Conservation (phyloP, 2,329 filamentous ascomycete genomes). For the Fusarium tricinctum region DNA sequence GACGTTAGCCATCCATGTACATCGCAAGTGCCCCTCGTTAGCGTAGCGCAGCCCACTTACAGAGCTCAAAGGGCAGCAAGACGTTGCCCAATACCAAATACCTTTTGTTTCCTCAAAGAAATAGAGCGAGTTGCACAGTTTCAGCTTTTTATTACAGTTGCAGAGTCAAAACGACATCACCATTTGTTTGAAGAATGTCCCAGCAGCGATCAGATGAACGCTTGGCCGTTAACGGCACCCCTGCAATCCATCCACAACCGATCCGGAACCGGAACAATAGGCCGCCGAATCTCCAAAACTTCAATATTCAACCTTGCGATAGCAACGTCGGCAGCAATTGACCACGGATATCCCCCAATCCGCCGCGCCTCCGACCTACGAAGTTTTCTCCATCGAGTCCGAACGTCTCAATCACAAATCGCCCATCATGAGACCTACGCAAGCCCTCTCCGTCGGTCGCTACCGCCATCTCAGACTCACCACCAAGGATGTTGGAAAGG, state of each 20-base stretch:
- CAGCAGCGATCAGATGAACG: slow-evolving; percentile 3
- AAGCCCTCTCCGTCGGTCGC: slow-evolving; percentile 73
- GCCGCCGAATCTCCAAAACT: slow-evolving; percentile 41
- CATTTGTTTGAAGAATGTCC: slow-evolving; percentile 2
- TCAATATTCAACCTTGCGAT: slow-evolving; percentile 38
- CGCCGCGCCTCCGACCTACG: slow-evolving; percentile 16
- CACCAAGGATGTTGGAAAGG: slow-evolving; percentile 92
- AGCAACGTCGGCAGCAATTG: slow-evolving; percentile 15
- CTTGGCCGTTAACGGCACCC: slow-evolving; percentile 29
- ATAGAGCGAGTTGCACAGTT: background rate
- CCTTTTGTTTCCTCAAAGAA: background rate
- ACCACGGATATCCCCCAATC: slow-evolving; percentile 21
- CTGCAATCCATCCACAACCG: slow-evolving; percentile 35
- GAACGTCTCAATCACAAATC: background rate
- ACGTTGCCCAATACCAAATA: too few species aligned
- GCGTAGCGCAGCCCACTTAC: slow-evolving; percentile 44
- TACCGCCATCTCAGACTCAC: slow-evolving; percentile 85
- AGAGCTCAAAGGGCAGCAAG: slow-evolving; percentile 26
- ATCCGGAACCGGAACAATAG: slow-evolving; percentile 53
- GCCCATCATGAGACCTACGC: slow-evolving; percentile 75
- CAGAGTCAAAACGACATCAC: slow-evolving; percentile 8
- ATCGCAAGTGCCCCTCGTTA: slow-evolving; percentile 49
- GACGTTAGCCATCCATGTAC: slow-evolving; percentile 46
- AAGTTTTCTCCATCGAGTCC: slow-evolving; percentile 1
- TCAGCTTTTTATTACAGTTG: background rate